Percentiles rank a stretch among this genome's conserved stretches.
Evolutionary conservation across 139 green algal species (phyloP).

Genomic region (Dunaliella primolecta): DNA sequence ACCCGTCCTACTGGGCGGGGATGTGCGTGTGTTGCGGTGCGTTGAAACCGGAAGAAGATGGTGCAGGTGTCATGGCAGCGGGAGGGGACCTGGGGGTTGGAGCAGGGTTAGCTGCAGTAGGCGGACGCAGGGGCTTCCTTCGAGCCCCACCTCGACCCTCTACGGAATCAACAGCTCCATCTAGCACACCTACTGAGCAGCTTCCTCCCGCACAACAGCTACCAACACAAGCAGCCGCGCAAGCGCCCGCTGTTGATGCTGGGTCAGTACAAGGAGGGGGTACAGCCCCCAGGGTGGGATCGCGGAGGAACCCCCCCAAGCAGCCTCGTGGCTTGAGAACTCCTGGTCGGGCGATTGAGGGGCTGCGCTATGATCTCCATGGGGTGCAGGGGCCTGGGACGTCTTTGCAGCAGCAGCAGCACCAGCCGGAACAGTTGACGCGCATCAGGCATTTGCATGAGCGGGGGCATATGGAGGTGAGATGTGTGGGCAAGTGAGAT

Average conservation of each 20-base stretch:
- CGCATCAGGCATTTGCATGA: conserved; percentile 40
- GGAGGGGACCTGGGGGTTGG: neutral
- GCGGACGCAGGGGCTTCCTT: no score
- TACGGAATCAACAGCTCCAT: no score
- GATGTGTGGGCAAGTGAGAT: no score
- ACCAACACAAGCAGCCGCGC: no score
- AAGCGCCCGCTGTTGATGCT: no score
- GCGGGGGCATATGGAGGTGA: conserved; percentile 29
- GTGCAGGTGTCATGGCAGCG: neutral
- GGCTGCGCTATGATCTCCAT: neutral
- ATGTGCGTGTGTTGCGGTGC: conserved; percentile 75
- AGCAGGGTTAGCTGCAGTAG: neutral
- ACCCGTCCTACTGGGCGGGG: conserved; percentile 70
- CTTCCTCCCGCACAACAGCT: no score
- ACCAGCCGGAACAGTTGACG: neutral
- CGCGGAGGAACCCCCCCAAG: neutral
- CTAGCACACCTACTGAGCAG: no score
- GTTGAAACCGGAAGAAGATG: conserved; percentile 20
- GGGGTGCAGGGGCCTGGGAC: neutral
- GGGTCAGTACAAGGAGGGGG: no score
- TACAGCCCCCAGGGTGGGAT: neutral
- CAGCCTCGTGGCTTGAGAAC: neutral
- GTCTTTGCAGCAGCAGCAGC: neutral
- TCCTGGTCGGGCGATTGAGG: neutral
- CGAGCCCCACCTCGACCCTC: no score